Base-by-base conservation (phyloP, 2,329 filamentous ascomycete genomes). In the Colletotrichum shisoi region DNA sequence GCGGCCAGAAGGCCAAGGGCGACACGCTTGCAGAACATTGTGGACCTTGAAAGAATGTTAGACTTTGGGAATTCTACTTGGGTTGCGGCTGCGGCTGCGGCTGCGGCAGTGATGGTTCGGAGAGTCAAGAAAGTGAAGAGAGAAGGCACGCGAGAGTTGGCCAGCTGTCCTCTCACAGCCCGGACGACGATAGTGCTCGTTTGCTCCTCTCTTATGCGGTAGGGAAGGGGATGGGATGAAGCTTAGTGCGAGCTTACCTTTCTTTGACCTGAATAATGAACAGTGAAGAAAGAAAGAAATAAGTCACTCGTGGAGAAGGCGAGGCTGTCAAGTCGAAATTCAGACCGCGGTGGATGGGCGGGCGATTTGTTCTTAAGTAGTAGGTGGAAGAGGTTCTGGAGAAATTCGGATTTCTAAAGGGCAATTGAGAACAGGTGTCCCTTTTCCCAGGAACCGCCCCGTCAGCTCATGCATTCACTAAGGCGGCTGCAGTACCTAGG, bases 1-100 rank as follows among this genome's bases (percentile, higher is more conserved):
- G 84, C 83, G 73, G 82, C 82, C 74, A 87, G 76, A 73, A 87
- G 80, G 81, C 84, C 82, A 72, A 82, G 79, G 73, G 83, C 81
- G 70, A 87, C 73, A 72, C 79, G 80, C 77, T 83, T 83, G 73
- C 80, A 78, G 71, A 80, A 80, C 83, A 85, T 85, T 68, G 73
- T 80, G 74, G 72, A 60, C 54, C 66, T 71, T 62, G n/a, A 46
- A 12, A 24, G 7, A 3, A 21, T 54, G 59, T 59, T 8, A 64
- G 64, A n/a, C n/a, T 24, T n/a, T 31, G 40, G 21, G 8, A 2
- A 12, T 15, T 15, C n/a, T 27, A 34, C 19, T 24, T 46, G 15
- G 45, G 27, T 17, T 34, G 34, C 24, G 24, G 24, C 3, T 3
- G 24, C 8, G 15, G 57, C 27, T 44, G 11, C 5, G 15, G 57